Percentiles rank a stretch among this genome's conserved stretches.
Evolutionary conservation across 768 basidiomycete genomes (phyloP).

Genomic region (Kwoniella mangroviensis): DNA sequence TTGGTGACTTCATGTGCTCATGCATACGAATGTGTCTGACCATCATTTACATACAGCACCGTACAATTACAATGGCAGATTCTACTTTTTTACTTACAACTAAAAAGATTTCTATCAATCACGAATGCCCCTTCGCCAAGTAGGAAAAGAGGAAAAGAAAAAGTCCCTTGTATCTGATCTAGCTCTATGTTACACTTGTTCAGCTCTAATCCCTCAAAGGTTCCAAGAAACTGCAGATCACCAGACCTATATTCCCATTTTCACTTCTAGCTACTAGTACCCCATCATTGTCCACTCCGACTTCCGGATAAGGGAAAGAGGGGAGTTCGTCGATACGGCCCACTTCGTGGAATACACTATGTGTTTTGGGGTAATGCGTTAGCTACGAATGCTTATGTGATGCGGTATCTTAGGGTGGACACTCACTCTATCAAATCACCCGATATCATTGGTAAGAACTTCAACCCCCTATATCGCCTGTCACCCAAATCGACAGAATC

Average conservation of each 20-base stretch:
- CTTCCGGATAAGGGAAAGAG: slow-evolving; percentile 53
- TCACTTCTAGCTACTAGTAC: slow-evolving; percentile 50
- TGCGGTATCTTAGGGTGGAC: background rate
- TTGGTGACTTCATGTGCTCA: background rate
- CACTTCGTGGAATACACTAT: slow-evolving; percentile 57
- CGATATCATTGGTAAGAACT: slow-evolving; percentile 50
- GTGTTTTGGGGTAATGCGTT: background rate
- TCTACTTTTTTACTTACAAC: background rate
- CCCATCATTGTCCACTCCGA: slow-evolving; percentile 58
- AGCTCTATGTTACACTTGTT: background rate
- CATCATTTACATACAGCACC: too few relatives aligned
- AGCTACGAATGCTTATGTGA: background rate
- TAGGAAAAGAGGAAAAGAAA: background rate
- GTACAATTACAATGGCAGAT: too few relatives aligned
- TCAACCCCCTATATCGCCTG: slow-evolving; percentile 50
- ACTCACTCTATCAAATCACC: slow-evolving; percentile 56
- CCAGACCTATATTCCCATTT: slow-evolving; percentile 51
- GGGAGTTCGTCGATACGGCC: slow-evolving; percentile 57
- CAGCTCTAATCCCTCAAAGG: slow-evolving; percentile 29
- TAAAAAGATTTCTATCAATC: background rate
- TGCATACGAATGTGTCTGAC: too few relatives aligned
- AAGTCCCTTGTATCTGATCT: background rate
- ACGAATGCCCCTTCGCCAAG: background rate
- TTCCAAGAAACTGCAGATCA: slow-evolving; percentile 58
- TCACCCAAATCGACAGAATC: slow-evolving; percentile 34